Evolutionary conservation across 108 stramenopile genomes (phyloP).

Genomic region (Seminavis robusta): DNA sequence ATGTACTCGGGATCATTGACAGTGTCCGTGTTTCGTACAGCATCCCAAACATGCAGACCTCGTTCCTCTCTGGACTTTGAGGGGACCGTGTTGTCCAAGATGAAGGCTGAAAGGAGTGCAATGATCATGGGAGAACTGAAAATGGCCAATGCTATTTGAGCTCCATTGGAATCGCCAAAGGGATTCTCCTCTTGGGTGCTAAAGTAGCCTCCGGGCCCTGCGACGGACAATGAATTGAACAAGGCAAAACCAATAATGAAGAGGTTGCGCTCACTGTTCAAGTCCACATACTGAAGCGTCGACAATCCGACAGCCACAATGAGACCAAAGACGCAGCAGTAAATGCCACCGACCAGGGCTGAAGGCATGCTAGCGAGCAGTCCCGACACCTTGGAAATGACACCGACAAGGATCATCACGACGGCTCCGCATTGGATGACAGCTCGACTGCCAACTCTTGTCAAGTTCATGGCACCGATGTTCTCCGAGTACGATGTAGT

Average conservation of each 20-base stretch:
- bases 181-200: constrained; percentile 12
- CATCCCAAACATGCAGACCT: constrained; percentile 23
- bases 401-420: constrained; percentile 24
- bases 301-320: constrained; percentile 35
- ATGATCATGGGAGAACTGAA: constrained; percentile 33
- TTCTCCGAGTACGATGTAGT: constrained; percentile 31
- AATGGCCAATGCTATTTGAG: constrained; percentile 19
- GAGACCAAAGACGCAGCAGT: constrained; percentile 26
- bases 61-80: constrained; percentile 20
- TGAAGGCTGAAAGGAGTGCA: constrained; percentile 22
- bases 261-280: constrained; percentile 29
- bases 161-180: constrained; percentile 17
- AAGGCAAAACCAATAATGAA: constrained; percentile 36
- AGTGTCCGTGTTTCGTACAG: constrained; percentile 8
- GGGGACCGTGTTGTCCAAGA: constrained; percentile 24
- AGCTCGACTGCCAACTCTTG: constrained; percentile 27
- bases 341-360: constrained; percentile 21
- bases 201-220: constrained; percentile 31
- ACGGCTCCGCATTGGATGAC: constrained; percentile 31
- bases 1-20: constrained; percentile 37
- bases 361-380: constrained; percentile 29
- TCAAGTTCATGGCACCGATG: constrained; percentile 34
- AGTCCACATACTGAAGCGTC: constrained; percentile 28
- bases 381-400: constrained; percentile 22
- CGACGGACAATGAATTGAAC: constrained; percentile 24